Evolutionary conservation across 768 basidiomycete genomes (phyloP).

Genomic region (Tulasnella sp.): DNA sequence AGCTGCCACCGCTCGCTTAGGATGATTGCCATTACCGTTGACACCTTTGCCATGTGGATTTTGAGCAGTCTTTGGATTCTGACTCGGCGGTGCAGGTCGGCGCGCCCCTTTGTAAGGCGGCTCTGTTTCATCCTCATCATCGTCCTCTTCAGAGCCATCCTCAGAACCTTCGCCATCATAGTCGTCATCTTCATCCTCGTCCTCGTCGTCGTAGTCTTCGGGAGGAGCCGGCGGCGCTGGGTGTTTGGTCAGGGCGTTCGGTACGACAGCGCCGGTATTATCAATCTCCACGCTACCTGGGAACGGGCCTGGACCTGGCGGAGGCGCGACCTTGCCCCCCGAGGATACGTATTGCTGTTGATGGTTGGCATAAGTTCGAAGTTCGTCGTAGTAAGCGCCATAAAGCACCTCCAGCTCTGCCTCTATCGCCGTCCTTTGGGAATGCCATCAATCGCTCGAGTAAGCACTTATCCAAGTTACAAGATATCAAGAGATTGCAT

Average conservation of each 20-base stretch:
- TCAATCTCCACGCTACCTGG: constrained; percentile 96
- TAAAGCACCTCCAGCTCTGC: constrained; percentile 99
- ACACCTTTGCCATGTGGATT: constrained; percentile 21
- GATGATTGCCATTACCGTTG: constrained; percentile 27
- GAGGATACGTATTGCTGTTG: constrained; percentile 92
- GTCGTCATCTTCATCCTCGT: constrained; percentile 28
- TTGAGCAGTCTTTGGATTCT: constrained; percentile 21
- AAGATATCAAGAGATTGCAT: constrained; percentile 27
- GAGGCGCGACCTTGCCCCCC: constrained; percentile 79
- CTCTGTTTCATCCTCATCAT: constrained; percentile 52
- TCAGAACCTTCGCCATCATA: constrained; percentile 50
- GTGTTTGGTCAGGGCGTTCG: constrained; percentile 11
- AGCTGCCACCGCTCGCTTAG: constrained; percentile 26
- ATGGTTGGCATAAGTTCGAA: constrained; percentile 97
- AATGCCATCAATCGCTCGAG: too few species aligned
- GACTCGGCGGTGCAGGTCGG: constrained; percentile 24
- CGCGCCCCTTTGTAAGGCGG: constrained; percentile 8
- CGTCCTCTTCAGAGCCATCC: constrained; percentile 56
- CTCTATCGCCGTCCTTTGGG: constrained; percentile 83
- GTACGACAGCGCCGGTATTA: constrained; percentile 61
- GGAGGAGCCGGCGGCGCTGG: constrained; percentile 15
- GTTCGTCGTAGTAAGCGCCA: constrained; percentile 99
- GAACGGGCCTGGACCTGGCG: constrained; percentile 94
- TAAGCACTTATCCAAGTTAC: not conserved
- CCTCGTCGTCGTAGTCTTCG: constrained; percentile 32